Evolutionary conservation across 805 yeast species (phyloP).

Genomic region (Tetrapisispora namnaoensis): DNA sequence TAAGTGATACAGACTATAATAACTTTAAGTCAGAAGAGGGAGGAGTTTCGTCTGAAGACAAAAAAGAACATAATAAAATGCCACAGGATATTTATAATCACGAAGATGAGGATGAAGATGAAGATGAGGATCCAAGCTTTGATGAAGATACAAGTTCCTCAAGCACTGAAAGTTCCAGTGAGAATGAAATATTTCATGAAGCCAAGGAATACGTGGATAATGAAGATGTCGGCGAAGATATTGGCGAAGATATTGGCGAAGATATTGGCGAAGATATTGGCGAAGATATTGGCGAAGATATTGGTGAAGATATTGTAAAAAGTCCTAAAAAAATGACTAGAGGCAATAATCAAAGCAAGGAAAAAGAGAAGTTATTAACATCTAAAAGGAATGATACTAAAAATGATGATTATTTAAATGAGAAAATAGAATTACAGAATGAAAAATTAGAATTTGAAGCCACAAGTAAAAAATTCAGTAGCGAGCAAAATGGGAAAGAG

Average conservation of each 20-base stretch:
- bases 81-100: not conserved
- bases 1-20: conserved; percentile 10
- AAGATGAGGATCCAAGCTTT: not conserved
- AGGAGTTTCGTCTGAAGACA: not conserved
- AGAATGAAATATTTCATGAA: conserved; percentile 17
- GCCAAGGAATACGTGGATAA: conserved; percentile 15
- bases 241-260: conserved; percentile 23
- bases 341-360: conserved; percentile 12
- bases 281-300: conserved; percentile 24
- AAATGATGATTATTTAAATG: conserved; percentile 5
- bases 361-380: not conserved
- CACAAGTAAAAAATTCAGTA: conserved; percentile 16
- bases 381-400: conserved; percentile 2
- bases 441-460: conserved; percentile 15
- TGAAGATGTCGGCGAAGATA: conserved; percentile 20
- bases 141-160: not conserved
- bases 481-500: conserved; percentile 7
- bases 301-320: conserved; percentile 28
- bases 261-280: conserved; percentile 30
- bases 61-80: not conserved
- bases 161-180: not conserved
- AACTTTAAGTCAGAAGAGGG: not conserved
- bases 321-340: conserved; percentile 24
- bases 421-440: conserved; percentile 3
- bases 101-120: conserved; percentile 4